Conservation (phyloP, 2,329 filamentous ascomycete genomes). For the Xylaria arbuscula region DNA sequence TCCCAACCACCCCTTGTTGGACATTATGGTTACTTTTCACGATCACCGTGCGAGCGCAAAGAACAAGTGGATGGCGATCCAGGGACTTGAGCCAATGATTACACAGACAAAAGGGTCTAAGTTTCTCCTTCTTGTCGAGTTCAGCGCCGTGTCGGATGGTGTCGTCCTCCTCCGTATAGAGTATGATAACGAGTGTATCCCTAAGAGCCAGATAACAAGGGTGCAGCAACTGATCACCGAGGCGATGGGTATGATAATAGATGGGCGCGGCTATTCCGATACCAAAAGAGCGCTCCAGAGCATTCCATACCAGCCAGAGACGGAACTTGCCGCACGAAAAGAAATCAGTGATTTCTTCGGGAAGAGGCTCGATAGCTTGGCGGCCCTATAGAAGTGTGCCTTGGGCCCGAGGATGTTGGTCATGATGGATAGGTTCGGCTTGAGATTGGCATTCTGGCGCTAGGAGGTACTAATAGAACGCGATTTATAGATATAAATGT, state of each 20-base stretch:
- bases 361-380: too few species aligned
- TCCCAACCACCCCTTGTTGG: constrained; percentile 20
- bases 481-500: too few species aligned
- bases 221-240: constrained; percentile 13
- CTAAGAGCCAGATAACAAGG: background rate
- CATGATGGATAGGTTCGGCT: too few species aligned
- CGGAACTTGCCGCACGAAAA: too few species aligned
- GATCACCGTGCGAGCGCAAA: background rate
- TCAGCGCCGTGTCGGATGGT: background rate
- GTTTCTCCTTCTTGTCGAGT: constrained; percentile 8
- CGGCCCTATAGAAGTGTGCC: too few species aligned
- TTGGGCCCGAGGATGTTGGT: too few species aligned
- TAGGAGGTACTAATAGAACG: too few species aligned
- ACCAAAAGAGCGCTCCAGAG: background rate
- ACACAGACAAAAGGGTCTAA: constrained; percentile 5
- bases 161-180: constrained; percentile 11
- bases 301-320: too few species aligned
- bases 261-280: constrained; percentile 4
- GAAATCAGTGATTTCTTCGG: too few species aligned
- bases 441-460: too few species aligned
- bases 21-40: constrained; percentile 28
- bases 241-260: constrained; percentile 2
- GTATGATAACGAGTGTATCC: background rate
- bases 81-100: constrained; percentile 10
- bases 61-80: constrained; percentile 5